These are phyloP conservation scores for Erysimum pusillum DNA, from an alignment of 441 rosid species.

Conservation along the genomic window DNA sequence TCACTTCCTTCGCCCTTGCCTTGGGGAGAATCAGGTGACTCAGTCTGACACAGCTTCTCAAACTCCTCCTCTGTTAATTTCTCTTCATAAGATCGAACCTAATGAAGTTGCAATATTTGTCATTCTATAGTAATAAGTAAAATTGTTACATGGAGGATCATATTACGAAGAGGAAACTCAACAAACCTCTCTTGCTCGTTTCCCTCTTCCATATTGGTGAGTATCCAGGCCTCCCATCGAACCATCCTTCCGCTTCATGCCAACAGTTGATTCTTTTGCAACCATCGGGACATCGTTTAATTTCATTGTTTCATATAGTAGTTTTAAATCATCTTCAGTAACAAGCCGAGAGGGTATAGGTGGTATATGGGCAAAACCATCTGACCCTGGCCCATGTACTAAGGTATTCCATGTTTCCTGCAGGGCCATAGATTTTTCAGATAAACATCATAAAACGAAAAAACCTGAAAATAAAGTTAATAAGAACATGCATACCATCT, in stretches of 20 bases:
- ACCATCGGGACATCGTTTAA: slow-evolving; percentile 66
- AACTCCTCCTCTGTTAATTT: slow-evolving; percentile 96
- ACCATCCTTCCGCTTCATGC: slow-evolving; percentile 71
- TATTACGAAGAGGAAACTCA: slow-evolving; percentile 34
- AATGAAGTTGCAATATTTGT: slow-evolving; percentile 5
- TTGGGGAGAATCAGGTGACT: slow-evolving; percentile 76
- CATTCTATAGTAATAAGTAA: slow-evolving; percentile 1
- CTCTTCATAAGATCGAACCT: slow-evolving; percentile 97
- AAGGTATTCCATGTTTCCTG: slow-evolving; percentile 83
- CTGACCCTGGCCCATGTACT: slow-evolving; percentile 56
- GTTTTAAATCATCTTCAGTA: slow-evolving; percentile 80
- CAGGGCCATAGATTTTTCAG: slow-evolving; percentile 42
- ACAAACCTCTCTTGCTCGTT: slow-evolving; percentile 95
- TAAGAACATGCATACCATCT: slow-evolving; percentile 61
- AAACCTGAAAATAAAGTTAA: slow-evolving; percentile 4
- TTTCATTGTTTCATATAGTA: slow-evolving; percentile 77
- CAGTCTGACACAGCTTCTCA: slow-evolving; percentile 90
- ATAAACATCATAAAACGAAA: slow-evolving; percentile 24
- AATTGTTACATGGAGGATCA: slow-evolving; percentile 6
- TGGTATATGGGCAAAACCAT: slow-evolving; percentile 55
- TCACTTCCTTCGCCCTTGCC: slow-evolving; percentile 63
- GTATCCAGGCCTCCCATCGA: slow-evolving; percentile 71
- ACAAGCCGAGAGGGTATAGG: slow-evolving; percentile 87
- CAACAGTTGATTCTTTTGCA: slow-evolving; percentile 56
- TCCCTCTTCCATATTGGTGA: slow-evolving; percentile 91